These are phyloP conservation scores for Citropsis articulata DNA, from an alignment of 345 rosid species.

Conservation along the genomic window DNA sequence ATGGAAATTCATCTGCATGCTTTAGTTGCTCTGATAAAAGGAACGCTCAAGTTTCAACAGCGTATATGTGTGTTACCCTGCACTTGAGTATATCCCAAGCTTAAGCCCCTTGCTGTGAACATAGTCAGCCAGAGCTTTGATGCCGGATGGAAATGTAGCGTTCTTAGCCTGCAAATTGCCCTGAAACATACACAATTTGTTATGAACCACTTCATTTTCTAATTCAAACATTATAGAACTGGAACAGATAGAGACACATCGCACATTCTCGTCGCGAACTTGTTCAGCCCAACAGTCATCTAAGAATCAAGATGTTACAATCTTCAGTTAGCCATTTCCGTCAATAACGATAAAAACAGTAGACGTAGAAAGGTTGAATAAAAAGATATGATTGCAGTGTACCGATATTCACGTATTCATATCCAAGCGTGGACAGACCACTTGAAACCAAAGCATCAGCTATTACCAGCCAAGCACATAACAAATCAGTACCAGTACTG, in stretches of 20 bases:
- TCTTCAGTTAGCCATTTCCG: background rate
- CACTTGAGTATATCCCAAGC: conserved; percentile 86
- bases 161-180: conserved; percentile 59
- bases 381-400: background rate
- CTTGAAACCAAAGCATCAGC: conserved; percentile 84
- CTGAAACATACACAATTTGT: conserved; percentile 31
- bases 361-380: background rate
- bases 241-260: background rate
- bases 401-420: conserved; percentile 83
- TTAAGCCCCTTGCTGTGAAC: conserved; percentile 82
- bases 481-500: too few species aligned
- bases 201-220: background rate
- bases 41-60: background rate
- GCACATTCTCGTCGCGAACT: conserved; percentile 62
- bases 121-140: conserved; percentile 77
- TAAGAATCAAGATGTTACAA: conserved; percentile 22
- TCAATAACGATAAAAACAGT: background rate
- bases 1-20: too few species aligned
- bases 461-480: conserved; percentile 14
- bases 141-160: conserved; percentile 80
- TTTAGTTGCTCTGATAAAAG: background rate
- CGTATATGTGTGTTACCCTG: conserved; percentile 48
- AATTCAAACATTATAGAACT: background rate
- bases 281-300: conserved; percentile 98
- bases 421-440: conserved; percentile 82